phyloP scores from a whole-genome alignment of 208 protist genomes.

The Strigomonas culicis region DNA sequence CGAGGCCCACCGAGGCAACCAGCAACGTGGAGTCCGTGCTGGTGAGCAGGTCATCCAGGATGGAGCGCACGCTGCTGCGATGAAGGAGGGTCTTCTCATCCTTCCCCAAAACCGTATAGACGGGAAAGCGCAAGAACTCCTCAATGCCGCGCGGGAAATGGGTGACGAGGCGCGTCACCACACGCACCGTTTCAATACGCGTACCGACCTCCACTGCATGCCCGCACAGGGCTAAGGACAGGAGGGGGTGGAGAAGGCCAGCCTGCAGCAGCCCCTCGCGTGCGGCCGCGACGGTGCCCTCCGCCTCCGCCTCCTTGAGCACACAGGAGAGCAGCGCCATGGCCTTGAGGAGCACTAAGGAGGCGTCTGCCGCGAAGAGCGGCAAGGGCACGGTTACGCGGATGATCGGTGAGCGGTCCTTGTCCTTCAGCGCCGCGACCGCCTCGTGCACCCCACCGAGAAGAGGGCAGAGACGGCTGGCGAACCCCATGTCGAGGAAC shows the following conservation, averaged over 20 bases:
- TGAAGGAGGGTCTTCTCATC: not conserved
- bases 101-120: conserved; percentile 1
- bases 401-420: not conserved
- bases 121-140: conserved; percentile 30
- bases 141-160: conserved; percentile 31
- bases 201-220: conserved; percentile 60
- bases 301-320: conserved; percentile 37
- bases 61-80: conserved; percentile 22
- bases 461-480: conserved; percentile 39
- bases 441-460: conserved; percentile 20
- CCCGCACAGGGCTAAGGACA: conserved; percentile 56
- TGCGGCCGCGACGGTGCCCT: conserved; percentile 16
- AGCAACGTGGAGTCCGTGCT: conserved; percentile 9
- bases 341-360: not conserved
- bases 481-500: conserved; percentile 78
- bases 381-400: not conserved
- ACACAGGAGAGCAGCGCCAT: conserved; percentile 31
- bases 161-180: conserved; percentile 42
- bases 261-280: conserved; percentile 40
- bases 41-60: conserved; percentile 55
- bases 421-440: not conserved
- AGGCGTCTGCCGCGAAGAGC: not conserved
- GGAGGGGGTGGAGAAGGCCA: conserved; percentile 46
- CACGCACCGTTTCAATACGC: conserved; percentile 71
- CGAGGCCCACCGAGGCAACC: conserved; percentile 9